Evolutionary conservation across 192 early-diverging fungal species (phyloP), one percentile per base, ranked within the genome.

Genomic region (Backusella luteola): DNA sequence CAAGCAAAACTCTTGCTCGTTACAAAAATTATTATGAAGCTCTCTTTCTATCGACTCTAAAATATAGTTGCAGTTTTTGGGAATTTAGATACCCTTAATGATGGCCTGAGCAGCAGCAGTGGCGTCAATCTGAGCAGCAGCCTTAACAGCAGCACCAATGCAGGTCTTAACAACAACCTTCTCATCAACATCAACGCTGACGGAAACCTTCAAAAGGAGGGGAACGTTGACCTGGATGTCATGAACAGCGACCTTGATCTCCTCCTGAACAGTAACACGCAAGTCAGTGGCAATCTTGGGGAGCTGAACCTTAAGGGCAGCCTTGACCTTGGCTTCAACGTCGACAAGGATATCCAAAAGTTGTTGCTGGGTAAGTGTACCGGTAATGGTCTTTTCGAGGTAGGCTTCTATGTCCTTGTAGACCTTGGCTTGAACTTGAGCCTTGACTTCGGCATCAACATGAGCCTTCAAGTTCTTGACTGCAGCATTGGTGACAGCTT

Each of bases 331-430:
- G 19, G 76, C 41, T 52, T 77, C 76, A 67, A 77, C 23, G 11
- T 77, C 42, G 11, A 44, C 19, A 63, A 77, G 72, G 8, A 67
- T 39, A 3, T 72, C 42, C 12, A 73, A 36, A 34, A 77, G 63
- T 34, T 77, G 36, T 0, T 17, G 14, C 29, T 77, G 59, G 44
- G 41, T 66, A 34, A 71, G 66, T 6, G 56, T 76, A 44, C 32
- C 26, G 11, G 4, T 26, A 6, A 75, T 42, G 34, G 59, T 49
- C 23, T 71, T 70, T 14, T 53, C 32, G 14, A 80, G 38, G 14
- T 72, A 39, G 19, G 39, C 74, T 72, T 80, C 63, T 11, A 80
- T 52, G 15, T 52, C 34, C 6, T 69, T 66, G 17, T 76, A 80
- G 26, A 75, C 70, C 19, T 66, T n/a, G 23, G 46, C 75, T 19